Base-by-base conservation (phyloP, 352 stramenopile species). In the Phytopythium montanum region DNA sequence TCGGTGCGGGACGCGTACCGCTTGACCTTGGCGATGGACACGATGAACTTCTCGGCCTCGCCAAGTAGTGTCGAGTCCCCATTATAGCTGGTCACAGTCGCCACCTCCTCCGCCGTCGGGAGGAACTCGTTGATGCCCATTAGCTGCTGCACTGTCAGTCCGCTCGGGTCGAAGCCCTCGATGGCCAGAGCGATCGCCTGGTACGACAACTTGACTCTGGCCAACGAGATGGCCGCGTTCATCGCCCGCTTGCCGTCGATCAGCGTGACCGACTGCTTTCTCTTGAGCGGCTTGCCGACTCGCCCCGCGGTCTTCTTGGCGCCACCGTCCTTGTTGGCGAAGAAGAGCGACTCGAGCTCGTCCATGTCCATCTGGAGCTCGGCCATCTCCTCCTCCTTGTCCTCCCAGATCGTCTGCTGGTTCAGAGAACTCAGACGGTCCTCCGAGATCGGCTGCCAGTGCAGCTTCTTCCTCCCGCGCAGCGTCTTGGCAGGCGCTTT, bases 201-300 rank as follows among this genome's bases (percentile, higher is more conserved):
- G 71, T 98, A 97, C 23, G 89, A 90, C 42, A 98, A 73, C 69
- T 98, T 98, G 31, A 99, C 79, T 56, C 96, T 72, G 7, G 94
- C 92, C 5, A 99, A 74, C 31, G 97, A 97, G 60, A 99, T 99
- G 1, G 92, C 96, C 33, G 92, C 95, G 70, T 99, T 99, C 94
- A 99, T 99, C 13, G 91, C 96, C 34, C 95, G 88, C 66, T 99
- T 99, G 13, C 83, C 88, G 71, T 99, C 94, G 64, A 98, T 95
- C 57, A 99, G 60, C 71, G 81, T 77, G 56, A 99, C 78, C 68
- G 82, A 69, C 81, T 96, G 79, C 58, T 92, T 93, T 13, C 79
- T 70, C 28, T 86, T 85, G 14, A 93, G 48, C 23, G 71, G 41
- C 50, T 90, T 88, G 25, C 57, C 64, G 0, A 48, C 41, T 46